Percentiles rank a stretch among this genome's conserved stretches.
Conservation (phyloP, 768 basidiomycete genomes). For the Dentipellis fragilis region DNA sequence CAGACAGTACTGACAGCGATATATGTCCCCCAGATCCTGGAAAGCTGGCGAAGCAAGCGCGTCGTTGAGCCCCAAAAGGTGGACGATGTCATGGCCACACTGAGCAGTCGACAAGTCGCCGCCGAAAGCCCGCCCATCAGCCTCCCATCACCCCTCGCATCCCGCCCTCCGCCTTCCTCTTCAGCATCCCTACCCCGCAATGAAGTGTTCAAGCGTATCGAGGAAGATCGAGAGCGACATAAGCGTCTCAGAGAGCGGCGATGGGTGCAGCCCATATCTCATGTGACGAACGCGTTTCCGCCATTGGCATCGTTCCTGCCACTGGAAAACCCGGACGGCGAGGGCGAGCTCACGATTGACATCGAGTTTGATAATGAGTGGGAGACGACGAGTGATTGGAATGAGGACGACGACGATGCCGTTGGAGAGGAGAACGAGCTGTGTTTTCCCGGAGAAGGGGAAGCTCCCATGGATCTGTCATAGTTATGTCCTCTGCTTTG, state of each 20-base stretch:
- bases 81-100: conserved; percentile 52
- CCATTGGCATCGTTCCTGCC: conserved; percentile 54
- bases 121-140: conserved; percentile 13
- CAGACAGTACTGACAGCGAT: neutral
- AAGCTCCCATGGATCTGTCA: conserved; percentile 31
- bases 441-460: conserved; percentile 51
- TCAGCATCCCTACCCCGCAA: conserved; percentile 24
- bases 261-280: conserved; percentile 78
- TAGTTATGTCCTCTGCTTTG: conserved; percentile 13
- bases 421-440: conserved; percentile 59
- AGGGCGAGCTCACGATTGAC: conserved; percentile 55
- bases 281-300: conserved; percentile 31
- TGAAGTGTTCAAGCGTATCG: conserved; percentile 81
- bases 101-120: conserved; percentile 37
- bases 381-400: conserved; percentile 88
- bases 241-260: conserved; percentile 84
- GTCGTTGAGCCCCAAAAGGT: conserved; percentile 72
- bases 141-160: conserved; percentile 11
- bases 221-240: conserved; percentile 88
- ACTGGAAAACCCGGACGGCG: conserved; percentile 39
- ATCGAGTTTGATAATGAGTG: conserved; percentile 87
- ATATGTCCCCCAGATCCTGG: conserved; percentile 57
- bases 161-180: conserved; percentile 17
- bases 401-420: conserved; percentile 79
- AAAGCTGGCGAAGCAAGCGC: conserved; percentile 82